A percentile compares a stretch with the other conserved stretches of the same genome.
phyloP scores from a whole-genome alignment of 2,329 filamentous ascomycete species.

The Fusarium virguliforme region DNA sequence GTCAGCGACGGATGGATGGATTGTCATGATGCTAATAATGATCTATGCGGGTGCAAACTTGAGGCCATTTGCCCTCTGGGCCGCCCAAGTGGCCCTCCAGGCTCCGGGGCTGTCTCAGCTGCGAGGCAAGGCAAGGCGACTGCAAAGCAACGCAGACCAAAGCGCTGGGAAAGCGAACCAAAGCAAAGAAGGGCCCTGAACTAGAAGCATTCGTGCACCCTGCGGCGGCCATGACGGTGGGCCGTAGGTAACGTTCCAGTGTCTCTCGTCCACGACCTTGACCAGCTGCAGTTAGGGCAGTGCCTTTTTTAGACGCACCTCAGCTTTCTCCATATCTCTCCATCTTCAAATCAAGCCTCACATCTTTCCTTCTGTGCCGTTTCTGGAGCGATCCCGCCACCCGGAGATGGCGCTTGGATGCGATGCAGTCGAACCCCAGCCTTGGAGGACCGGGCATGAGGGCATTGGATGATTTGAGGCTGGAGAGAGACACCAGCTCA shows the following conservation, averaged over 20 bases:
- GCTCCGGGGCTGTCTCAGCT: constrained; percentile 42
- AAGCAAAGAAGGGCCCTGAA: constrained; percentile 22
- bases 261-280: constrained; percentile 30
- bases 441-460: constrained; percentile 18
- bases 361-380: constrained; percentile 26
- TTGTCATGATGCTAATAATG: constrained; percentile 36
- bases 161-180: constrained; percentile 33
- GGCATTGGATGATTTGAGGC: constrained; percentile 17
- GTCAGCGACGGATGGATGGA: constrained; percentile 18
- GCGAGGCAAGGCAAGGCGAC: constrained; percentile 25
- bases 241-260: constrained; percentile 47
- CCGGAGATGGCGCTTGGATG: constrained; percentile 40
- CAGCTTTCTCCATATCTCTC: constrained; percentile 31
- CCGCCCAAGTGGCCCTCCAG: constrained; percentile 27
- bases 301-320: constrained; percentile 43
- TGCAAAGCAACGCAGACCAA: constrained; percentile 31
- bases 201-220: constrained; percentile 31
- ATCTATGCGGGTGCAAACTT: constrained; percentile 25
- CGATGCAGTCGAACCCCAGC: constrained; percentile 25
- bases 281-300: constrained; percentile 24
- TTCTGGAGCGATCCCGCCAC: constrained; percentile 38
- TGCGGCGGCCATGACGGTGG: constrained; percentile 37
- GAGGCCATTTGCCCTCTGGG: constrained; percentile 3
- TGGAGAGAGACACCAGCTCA: constrained; percentile 21
- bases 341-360: constrained; percentile 42